A percentile compares a stretch with the other conserved stretches of the same genome.
Evolutionary conservation across 345 rosid species (phyloP).

Genomic region (Geranium brycei): DNA sequence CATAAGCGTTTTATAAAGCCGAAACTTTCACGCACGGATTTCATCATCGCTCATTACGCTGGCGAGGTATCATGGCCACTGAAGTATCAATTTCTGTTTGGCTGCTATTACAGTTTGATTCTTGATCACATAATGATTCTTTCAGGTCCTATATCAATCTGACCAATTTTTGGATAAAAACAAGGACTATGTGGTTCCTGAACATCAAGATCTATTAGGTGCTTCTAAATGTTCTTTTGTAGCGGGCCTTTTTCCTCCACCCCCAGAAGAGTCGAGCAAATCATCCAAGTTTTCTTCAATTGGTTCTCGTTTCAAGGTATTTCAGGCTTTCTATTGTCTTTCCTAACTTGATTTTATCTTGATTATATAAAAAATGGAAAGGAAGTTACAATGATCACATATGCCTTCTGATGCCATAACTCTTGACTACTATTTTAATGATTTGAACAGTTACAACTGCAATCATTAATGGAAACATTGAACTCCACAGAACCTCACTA

Average conservation of each 20-base stretch:
- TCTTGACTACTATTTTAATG: conserved; percentile 11
- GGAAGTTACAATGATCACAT: not conserved
- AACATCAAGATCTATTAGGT: conserved; percentile 74
- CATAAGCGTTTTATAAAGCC: conserved; percentile 92
- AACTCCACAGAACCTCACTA: conserved; percentile 95
- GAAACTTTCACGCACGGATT: conserved; percentile 88
- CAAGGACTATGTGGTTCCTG: conserved; percentile 89
- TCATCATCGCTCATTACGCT: conserved; percentile 79
- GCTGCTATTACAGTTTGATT: conserved; percentile 1
- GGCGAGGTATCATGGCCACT: conserved; percentile 52
- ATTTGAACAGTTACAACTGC: conserved; percentile 69
- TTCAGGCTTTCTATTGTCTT: conserved; percentile 1
- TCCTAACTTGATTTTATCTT: not conserved
- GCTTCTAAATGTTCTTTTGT: conserved; percentile 78
- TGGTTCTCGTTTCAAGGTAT: conserved; percentile 88
- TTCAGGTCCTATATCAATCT: conserved; percentile 85
- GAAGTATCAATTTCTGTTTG: not conserved
- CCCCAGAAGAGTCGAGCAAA: conserved; percentile 75
- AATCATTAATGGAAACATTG: conserved; percentile 73
- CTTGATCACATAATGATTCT: conserved; percentile 1
- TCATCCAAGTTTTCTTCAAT: conserved; percentile 95
- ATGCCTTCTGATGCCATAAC: not conserved
- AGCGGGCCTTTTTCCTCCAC: conserved; percentile 78
- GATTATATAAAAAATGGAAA: not conserved
- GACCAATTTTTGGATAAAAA: conserved; percentile 91